These are phyloP conservation scores for Batrachochytrium dendrobatidis DNA, from an alignment of 371 early-diverging fungal genomes.

Conservation along the genomic window DNA sequence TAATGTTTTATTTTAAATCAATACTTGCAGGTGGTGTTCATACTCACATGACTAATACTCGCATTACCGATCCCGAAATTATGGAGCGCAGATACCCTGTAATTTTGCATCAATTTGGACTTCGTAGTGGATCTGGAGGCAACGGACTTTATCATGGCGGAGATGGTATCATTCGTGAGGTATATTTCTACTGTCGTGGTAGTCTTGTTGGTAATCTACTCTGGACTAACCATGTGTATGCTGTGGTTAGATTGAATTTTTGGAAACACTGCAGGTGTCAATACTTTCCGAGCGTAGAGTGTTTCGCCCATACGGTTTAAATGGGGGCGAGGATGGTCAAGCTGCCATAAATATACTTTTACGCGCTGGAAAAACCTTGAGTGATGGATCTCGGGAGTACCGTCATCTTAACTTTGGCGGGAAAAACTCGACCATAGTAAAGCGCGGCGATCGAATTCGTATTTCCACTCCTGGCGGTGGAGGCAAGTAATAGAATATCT, in stretches of 20 bases:
- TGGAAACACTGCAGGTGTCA: constrained; percentile 63
- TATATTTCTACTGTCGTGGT: background rate
- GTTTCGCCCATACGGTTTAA: constrained; percentile 78
- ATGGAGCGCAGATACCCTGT: constrained; percentile 93
- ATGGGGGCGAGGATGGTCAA: constrained; percentile 72
- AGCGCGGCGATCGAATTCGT: constrained; percentile 67
- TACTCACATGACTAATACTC: constrained; percentile 94
- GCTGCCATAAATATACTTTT: constrained; percentile 76
- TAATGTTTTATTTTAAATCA: constrained; percentile 4
- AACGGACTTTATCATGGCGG: constrained; percentile 74
- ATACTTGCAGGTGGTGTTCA: constrained; percentile 43
- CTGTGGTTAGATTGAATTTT: constrained; percentile 28
- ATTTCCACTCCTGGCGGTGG: constrained; percentile 93
- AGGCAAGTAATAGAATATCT: constrained; percentile 30
- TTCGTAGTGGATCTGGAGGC: constrained; percentile 80
- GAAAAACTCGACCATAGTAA: constrained; percentile 73
- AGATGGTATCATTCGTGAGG: constrained; percentile 60
- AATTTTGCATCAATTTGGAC: constrained; percentile 72
- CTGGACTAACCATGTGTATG: background rate
- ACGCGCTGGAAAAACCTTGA: constrained; percentile 25
- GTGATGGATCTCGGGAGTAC: background rate
- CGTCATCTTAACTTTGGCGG: constrained; percentile 71
- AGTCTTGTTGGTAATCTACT: background rate
- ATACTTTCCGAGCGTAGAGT: constrained; percentile 90
- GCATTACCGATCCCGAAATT: constrained; percentile 95